Conservation (phyloP, 768 basidiomycete species). For the Russula sp. region DNA sequence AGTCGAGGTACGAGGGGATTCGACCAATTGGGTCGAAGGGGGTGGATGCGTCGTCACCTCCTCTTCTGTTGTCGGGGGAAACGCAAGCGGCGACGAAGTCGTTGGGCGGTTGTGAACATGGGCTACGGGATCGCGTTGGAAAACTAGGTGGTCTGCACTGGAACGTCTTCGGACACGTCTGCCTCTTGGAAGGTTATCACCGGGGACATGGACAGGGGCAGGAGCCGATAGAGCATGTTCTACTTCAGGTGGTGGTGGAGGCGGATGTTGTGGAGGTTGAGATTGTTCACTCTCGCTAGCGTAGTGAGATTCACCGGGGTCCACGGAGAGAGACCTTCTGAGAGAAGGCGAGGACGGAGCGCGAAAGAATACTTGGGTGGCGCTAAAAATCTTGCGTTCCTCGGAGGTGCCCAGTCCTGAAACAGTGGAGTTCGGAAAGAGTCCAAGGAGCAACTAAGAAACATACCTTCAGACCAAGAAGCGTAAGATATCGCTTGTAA, state of each 20-base stretch:
- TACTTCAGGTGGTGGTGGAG: neutral
- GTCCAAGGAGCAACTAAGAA: conserved; percentile 1
- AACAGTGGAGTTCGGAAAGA: conserved; percentile 29
- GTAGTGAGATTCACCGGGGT: conserved; percentile 42
- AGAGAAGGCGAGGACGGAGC: conserved; percentile 38
- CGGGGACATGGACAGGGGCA: neutral
- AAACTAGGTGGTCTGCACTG: conserved; percentile 30
- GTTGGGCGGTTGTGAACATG: conserved; percentile 22
- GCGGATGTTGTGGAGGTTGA: conserved; percentile 28
- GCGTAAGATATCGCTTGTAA: conserved; percentile 64
- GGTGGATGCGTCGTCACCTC: neutral
- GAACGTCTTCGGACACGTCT: conserved; percentile 25
- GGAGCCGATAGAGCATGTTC: neutral
- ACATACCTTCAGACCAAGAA: conserved; percentile 81
- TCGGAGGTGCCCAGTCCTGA: conserved; percentile 75
- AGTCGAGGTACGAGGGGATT: neutral
- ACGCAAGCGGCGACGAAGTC: conserved; percentile 31
- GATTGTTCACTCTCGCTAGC: conserved; percentile 31
- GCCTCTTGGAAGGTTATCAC: conserved; percentile 19
- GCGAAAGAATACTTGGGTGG: conserved; percentile 65
- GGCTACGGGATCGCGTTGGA: conserved; percentile 27
- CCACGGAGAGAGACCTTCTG: conserved; percentile 44
- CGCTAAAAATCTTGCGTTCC: conserved; percentile 65
- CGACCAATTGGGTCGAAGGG: neutral
- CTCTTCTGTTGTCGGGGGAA: conserved; percentile 12